Conservation (phyloP, 1,284 basidiomycete species). For the Thecaphora frezii region DNA sequence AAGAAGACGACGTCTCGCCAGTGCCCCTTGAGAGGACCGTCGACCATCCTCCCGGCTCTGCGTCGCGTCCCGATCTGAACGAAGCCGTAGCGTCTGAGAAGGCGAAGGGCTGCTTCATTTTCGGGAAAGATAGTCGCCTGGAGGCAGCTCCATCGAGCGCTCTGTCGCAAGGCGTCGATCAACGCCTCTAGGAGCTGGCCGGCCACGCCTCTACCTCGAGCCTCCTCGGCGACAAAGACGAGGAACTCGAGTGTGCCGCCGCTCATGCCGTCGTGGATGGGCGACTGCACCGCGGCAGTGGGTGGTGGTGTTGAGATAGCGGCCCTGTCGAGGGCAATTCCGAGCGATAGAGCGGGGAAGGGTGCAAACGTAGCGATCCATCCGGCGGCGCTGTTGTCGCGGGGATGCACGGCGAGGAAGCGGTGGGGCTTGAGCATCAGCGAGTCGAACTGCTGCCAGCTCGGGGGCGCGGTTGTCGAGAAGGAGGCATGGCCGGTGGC, state of each 20-base stretch:
- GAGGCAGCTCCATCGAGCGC: conserved; percentile 12
- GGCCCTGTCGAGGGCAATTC: background rate
- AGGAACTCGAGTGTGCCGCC: conserved; percentile 15
- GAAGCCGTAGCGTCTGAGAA: conserved; percentile 16
- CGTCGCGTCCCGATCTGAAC: background rate
- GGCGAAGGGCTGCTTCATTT: conserved; percentile 8
- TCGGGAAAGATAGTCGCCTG: conserved; percentile 26
- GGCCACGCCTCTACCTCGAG: conserved; percentile 15
- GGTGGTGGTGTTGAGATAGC: no score
- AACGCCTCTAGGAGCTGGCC: conserved; percentile 14
- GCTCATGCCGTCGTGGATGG: background rate
- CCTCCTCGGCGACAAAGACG: conserved; percentile 24
- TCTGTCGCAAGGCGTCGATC: conserved; percentile 8
- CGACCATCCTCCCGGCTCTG: conserved; percentile 18
- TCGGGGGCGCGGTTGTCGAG: conserved; percentile 10
- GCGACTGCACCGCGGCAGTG: no score
- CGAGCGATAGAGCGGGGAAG: conserved; percentile 4
- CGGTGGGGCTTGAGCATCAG: conserved; percentile 30
- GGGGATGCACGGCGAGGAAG: conserved; percentile 20
- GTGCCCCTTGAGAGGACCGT: conserved; percentile 13
- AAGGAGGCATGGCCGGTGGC: conserved; percentile 23
- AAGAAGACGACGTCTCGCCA: conserved; percentile 24
- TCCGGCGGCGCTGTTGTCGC: conserved; percentile 24
- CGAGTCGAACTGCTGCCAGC: conserved; percentile 31
- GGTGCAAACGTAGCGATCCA: conserved; percentile 27